Evolutionary conservation across 2,329 filamentous ascomycete genomes (phyloP), one percentile per base, ranked within the genome.

Genomic region (Ophiosphaerella korrae): DNA sequence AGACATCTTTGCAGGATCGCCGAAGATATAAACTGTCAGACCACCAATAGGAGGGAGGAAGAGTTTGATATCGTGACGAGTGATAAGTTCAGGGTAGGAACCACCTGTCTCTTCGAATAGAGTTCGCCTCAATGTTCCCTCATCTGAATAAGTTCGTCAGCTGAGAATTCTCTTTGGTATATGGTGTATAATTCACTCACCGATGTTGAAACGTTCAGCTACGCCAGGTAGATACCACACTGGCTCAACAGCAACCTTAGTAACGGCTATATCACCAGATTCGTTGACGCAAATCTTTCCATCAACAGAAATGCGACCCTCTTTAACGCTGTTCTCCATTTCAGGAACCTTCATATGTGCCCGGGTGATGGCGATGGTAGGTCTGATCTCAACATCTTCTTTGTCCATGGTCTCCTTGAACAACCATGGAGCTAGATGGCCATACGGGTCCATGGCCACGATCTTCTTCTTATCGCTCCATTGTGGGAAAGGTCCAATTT

Each of bases 281-380:
- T 85, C 81, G 67, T 96, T 96, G 45, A 97, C 74, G 67, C 92
- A 93, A 38, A 97, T 91, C 69, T 92, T 94, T 44, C 94, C 93
- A 72, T 99, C 94, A 0, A 84, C 83, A 6, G 82, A 77, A 1
- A 97, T 80, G 58, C 91, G 83, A 3, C 93, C 93, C 41, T 83
- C 82, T 50, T 83, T 86, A 3, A 99, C 92, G 60, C 90, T 94
- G 26, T 96, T 88, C 62, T 93, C 91, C 36, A 99, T 84, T 73
- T 99, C 94, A 1, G 94, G 91, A n/a, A 97, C 79, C 78, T 90
- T 94, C 92, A 97, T 97, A 68, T 96, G 92, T 24, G 92, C 92
- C 66, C 89, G 90, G 1, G 92, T 97, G 44, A 97, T 85, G 12
- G 92, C 92, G 72, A 96, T 96, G 0, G 92, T 96, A 4, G 92